Percentiles rank a stretch among this genome's conserved stretches.
phyloP scores from a whole-genome alignment of 306 rosid genomes.

The Malus asiatica region DNA sequence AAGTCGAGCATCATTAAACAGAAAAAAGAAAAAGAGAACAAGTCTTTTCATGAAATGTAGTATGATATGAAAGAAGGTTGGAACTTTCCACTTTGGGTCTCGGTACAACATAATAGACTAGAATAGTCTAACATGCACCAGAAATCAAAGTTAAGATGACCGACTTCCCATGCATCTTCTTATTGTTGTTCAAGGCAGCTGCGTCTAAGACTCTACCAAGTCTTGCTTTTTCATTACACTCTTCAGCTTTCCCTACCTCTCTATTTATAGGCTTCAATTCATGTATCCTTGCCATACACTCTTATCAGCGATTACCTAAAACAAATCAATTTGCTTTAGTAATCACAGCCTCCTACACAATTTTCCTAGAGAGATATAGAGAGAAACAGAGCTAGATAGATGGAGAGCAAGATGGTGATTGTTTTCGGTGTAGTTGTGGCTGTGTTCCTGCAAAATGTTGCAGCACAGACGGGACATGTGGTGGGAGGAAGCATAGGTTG shows the following conservation, averaged over 20 bases:
- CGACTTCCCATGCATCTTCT: neutral
- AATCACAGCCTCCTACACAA: neutral
- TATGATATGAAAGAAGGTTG: neutral
- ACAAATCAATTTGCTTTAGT: neutral
- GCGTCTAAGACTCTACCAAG: neutral
- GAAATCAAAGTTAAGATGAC: neutral
- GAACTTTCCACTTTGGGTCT: neutral
- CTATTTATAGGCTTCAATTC: neutral
- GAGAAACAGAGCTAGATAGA: neutral
- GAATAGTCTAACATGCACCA: neutral
- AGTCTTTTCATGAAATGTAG: neutral
- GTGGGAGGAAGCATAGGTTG: constrained; percentile 38
- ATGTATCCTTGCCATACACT: neutral
- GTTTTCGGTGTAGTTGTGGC: neutral
- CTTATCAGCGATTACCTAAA: neutral
- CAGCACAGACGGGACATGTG: constrained; percentile 21
- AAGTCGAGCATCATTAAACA: neutral
- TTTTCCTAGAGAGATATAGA: neutral
- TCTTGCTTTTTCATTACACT: neutral
- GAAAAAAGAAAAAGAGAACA: too few species aligned
- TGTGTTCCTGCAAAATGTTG: neutral
- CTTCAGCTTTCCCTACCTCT: neutral
- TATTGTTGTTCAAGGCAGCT: neutral
- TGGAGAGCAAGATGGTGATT: neutral
- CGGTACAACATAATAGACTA: too few species aligned